These are phyloP conservation scores for Boletus barrowsii DNA, from an alignment of 768 basidiomycete species.

Conservation along the genomic window DNA sequence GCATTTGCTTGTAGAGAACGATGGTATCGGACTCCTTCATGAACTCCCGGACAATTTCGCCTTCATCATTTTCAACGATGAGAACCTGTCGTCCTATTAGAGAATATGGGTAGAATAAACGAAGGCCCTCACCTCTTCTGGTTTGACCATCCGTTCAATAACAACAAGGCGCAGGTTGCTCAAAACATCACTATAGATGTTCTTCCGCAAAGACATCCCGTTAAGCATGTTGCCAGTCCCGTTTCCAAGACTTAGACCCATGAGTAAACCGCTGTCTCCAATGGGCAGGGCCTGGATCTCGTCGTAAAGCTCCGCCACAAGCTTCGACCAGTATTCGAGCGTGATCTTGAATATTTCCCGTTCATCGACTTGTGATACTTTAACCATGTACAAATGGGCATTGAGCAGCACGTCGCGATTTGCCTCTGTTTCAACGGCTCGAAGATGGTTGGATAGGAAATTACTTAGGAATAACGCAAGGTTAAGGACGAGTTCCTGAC, in stretches of 20 bases:
- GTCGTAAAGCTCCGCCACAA: slow-evolving; percentile 95
- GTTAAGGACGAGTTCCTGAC: slow-evolving; percentile 96
- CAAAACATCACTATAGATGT: slow-evolving; percentile 92
- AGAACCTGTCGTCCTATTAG: slow-evolving; percentile 60
- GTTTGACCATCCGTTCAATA: slow-evolving; percentile 99
- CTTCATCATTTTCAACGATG: slow-evolving; percentile 98
- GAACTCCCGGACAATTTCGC: slow-evolving; percentile 98
- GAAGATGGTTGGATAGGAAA: slow-evolving; percentile 91
- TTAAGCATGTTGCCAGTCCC: slow-evolving; percentile 65
- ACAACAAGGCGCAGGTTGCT: slow-evolving; percentile 93
- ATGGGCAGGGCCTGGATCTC: slow-evolving; percentile 93
- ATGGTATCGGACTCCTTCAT: slow-evolving; percentile 99
- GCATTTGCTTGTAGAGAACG: slow-evolving; percentile 98
- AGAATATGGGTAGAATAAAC: neutral
- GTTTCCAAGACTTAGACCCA: slow-evolving; percentile 79
- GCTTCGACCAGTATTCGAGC: slow-evolving; percentile 94
- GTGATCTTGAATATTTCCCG: slow-evolving; percentile 99
- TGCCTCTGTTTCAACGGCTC: slow-evolving; percentile 86
- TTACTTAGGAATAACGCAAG: slow-evolving; percentile 97
- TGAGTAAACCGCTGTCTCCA: slow-evolving; percentile 80
- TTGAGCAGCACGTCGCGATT: slow-evolving; percentile 94
- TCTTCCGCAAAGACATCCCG: slow-evolving; percentile 82
- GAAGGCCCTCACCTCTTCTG: slow-evolving; percentile 76
- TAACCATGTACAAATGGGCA: slow-evolving; percentile 97
- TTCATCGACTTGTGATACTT: slow-evolving; percentile 96